phyloP scores from a whole-genome alignment of 805 yeast genomes.

The Torulaspora gathmanii region DNA sequence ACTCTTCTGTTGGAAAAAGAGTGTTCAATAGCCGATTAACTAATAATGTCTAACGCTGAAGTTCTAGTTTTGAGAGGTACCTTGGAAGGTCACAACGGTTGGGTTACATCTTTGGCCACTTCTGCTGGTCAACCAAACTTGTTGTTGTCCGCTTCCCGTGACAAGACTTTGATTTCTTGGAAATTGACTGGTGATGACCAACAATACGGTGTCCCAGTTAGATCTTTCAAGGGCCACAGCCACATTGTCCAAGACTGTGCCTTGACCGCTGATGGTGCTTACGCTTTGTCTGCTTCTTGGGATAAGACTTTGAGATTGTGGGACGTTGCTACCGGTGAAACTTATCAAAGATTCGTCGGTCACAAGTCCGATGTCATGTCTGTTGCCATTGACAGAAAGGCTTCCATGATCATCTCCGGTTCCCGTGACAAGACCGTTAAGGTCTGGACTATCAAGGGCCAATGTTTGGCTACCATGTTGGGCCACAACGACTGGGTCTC shows the following conservation, averaged over 20 bases:
- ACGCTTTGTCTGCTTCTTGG: slow-evolving; percentile 99
- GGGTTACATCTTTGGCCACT: slow-evolving; percentile 99
- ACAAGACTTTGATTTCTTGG: slow-evolving; percentile 98
- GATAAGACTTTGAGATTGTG: slow-evolving; percentile 98
- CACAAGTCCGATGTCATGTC: slow-evolving; percentile 97
- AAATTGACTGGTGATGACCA: slow-evolving; percentile 92
- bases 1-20: neutral
- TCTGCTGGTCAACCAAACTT: slow-evolving; percentile 97
- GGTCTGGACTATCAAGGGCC: slow-evolving; percentile 99
- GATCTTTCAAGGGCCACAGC: slow-evolving; percentile 96
- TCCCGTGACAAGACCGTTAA: slow-evolving; percentile 98
- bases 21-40: slow-evolving; percentile 10
- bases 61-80: slow-evolving; percentile 99
- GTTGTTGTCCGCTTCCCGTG: slow-evolving; percentile 97
- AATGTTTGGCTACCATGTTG: slow-evolving; percentile 87
- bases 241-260: slow-evolving; percentile 98
- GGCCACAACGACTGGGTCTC: slow-evolving; percentile 99
- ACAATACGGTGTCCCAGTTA: slow-evolving; percentile 97
- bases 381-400: slow-evolving; percentile 92
- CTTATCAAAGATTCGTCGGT: slow-evolving; percentile 93
- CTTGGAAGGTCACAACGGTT: slow-evolving; percentile 93
- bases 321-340: slow-evolving; percentile 92
- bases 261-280: slow-evolving; percentile 95
- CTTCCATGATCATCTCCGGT: slow-evolving; percentile 97
- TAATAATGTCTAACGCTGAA: slow-evolving; percentile 70